phyloP scores from a whole-genome alignment of 106 monocot genomes.

The Triglochin maritima region DNA sequence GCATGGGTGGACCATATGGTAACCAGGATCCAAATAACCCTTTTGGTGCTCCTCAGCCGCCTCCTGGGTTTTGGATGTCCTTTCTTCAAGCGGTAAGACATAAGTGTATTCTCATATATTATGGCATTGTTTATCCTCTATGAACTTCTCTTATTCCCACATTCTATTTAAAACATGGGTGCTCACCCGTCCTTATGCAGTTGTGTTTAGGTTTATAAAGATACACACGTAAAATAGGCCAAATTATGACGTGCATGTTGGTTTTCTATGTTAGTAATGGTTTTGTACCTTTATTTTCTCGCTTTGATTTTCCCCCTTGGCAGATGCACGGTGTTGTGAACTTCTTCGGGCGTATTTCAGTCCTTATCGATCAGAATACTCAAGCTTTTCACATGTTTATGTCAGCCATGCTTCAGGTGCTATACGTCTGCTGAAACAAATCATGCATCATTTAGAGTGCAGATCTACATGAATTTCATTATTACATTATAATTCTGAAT shows the following conservation, averaged over 20 bases:
- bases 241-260: no score
- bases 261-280: no score
- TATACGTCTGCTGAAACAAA: neutral
- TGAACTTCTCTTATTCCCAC: neutral
- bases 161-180: no score
- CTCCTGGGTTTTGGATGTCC: conserved; percentile 92
- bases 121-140: neutral
- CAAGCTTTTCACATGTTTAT: conserved; percentile 83
- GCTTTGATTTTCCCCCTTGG: neutral
- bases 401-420: conserved; percentile 80
- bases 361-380: conserved; percentile 86
- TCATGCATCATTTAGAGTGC: no score
- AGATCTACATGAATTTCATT: no score
- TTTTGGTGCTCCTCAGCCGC: conserved; percentile 44
- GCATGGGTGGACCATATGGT: conserved; percentile 54
- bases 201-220: neutral
- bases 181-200: neutral
- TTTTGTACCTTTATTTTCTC: neutral
- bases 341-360: conserved; percentile 73
- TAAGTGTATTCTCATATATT: neutral
- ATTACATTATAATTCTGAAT: no score
- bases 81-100: conserved; percentile 75
- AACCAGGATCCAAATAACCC: conserved; percentile 73
- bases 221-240: no score
- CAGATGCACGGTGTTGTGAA: conserved; percentile 86